Evolutionary conservation across 345 rosid species (phyloP), one percentile per base, ranked within the genome.

Genomic region (Jatropha curcas): DNA sequence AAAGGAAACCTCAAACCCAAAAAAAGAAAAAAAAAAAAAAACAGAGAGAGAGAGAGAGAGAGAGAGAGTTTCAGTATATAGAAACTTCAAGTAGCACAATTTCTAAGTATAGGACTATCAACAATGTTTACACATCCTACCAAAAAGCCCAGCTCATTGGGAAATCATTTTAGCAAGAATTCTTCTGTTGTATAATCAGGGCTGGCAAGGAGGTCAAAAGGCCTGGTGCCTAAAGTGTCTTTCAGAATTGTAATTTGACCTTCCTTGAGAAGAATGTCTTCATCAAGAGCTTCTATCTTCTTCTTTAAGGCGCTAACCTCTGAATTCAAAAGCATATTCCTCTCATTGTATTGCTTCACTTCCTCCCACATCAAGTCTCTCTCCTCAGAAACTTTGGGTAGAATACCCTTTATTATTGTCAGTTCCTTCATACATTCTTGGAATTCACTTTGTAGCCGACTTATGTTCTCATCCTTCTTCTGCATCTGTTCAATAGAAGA

Each of bases 291-390:
- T 60, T 93, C 96, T 25, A 91, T 78, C 81, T 84, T 89, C 78
- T 80, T 91, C 82, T 84, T 96, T 79, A 93, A 77, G 27, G 58
- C 24, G 31, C 82, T 83, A 31, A 86, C 84, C 87, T 96, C 96
- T 1, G 88, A 86, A 81, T 84, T 89, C 84, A 96, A 37, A 4
- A 91, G 80, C 98, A 93, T 96, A 85, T 88, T 93, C 75, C 84
- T 82, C 86, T 95, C 99, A 46, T 85, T 84, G 79, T 83, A 81
- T n/a, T 88, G 86, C 78, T 88, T 92, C 64, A 87, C 88, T 74
- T 95, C 87, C 65, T 88, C 88, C 97, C 98, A 95, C 78, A 91
- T 83, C 82, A 82, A 33, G 74, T 91, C 98, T 76, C 99, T 93
- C 80, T 96, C 96, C 52, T 84, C 72, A 4, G 92, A 71, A 58